Evolutionary conservation across 345 rosid species (phyloP), one percentile per base, ranked within the genome.

Genomic region (Dimocarpus longan): DNA sequence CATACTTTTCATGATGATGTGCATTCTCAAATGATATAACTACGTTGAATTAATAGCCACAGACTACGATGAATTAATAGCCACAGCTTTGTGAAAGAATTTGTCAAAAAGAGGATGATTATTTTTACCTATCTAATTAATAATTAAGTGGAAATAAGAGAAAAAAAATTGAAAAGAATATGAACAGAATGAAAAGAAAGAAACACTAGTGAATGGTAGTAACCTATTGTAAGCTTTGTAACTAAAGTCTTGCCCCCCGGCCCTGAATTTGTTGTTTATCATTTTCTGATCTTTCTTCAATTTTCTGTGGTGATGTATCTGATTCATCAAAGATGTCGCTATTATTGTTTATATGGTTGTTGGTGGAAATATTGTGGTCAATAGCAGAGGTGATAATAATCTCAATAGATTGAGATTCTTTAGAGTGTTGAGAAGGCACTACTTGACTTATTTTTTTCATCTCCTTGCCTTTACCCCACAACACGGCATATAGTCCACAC

Each of bases 391-490:
- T 37, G 46, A 68, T 10, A 42, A 16, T 12, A 76, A 76, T 22
- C n/a, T 76, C 73, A 1, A 46, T 48, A 10, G 52, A 15, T 50
- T 75, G 18, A 37, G 66, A 60, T 70, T 48, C 67, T 22, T 0
- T 4, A 1, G 39, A 19, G 18, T 8, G 12, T 7, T 8, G 12
- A 46, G 52, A 46, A 46, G 78, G 73, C 7, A 7, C n/a, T 22
- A 76, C 28, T 32, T 70, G 72, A 42, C 39, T 54, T 39, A 42
- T 59, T 71, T 71, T 74, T 74, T 76, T 80, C 73, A 42, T 81
- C 82, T 88, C 93, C 43, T 80, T 81, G 59, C 63, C 22, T 66
- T 90, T 83, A 6, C 88, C 89, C 94, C 93, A 92, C 18, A 88
- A 60, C 73, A 91, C 93, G 28, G 32, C 57, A 70, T 90, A 92